Conservation (phyloP, 768 basidiomycete genomes). For the Mycena chlorophos region DNA sequence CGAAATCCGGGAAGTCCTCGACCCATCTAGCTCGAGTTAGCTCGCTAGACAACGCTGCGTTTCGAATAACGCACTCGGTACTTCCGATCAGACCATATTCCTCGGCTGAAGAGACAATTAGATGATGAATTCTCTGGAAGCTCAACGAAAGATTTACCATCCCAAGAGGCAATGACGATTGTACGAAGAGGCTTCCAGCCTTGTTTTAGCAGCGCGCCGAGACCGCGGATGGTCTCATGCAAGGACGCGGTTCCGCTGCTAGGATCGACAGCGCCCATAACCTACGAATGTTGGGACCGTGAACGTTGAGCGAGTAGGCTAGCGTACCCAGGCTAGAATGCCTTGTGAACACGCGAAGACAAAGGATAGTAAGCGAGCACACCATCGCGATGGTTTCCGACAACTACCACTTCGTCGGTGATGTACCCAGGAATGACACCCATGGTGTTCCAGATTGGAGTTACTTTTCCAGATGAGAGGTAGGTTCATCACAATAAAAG, state of each 20-base stretch:
- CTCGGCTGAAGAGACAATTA: constrained; percentile 12
- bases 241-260: constrained; percentile 57
- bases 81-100: constrained; percentile 59
- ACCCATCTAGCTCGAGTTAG: constrained; percentile 50
- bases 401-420: constrained; percentile 63
- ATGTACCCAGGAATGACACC: constrained; percentile 65
- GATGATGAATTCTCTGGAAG: neutral
- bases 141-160: constrained; percentile 52
- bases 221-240: constrained; percentile 55
- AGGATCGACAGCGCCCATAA: constrained; percentile 59
- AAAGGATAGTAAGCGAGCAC: constrained; percentile 20
- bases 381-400: constrained; percentile 79
- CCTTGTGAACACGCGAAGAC: neutral
- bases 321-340: neutral
- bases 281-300: constrained; percentile 27
- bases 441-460: constrained; percentile 72
- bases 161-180: constrained; percentile 78
- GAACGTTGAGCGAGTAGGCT: neutral
- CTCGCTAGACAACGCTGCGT: neutral
- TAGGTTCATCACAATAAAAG: neutral
- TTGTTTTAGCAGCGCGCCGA: constrained; percentile 48
- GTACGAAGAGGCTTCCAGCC: constrained; percentile 76
- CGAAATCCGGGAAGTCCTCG: constrained; percentile 86
- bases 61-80: constrained; percentile 52
- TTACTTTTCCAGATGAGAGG: constrained; percentile 39